These are phyloP conservation scores for Tetrapyrgos nigripes DNA, from an alignment of 1,284 basidiomycete species.

Conservation along the genomic window DNA sequence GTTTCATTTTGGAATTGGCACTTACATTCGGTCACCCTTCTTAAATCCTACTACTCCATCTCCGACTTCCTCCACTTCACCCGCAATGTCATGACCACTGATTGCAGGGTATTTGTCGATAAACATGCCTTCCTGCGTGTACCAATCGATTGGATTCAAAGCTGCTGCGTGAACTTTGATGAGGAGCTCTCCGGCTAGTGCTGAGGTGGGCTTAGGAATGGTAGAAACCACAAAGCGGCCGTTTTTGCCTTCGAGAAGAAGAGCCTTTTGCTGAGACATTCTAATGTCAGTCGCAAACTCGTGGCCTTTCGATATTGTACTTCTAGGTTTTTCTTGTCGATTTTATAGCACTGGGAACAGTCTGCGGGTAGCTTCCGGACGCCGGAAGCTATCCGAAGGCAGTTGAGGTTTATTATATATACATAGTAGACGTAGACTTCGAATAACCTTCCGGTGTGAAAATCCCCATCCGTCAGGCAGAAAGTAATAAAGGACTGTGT, in stretches of 20 bases:
- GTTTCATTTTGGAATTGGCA: too few relatives aligned
- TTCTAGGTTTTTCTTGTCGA: too few relatives aligned
- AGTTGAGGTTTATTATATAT: too few relatives aligned
- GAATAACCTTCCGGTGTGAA: too few relatives aligned
- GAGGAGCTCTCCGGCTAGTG: slow-evolving; percentile 4
- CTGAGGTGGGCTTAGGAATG: neutral
- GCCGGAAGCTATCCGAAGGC: too few relatives aligned
- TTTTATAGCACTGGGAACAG: too few relatives aligned
- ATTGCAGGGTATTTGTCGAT: slow-evolving; percentile 36
- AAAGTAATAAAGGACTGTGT: too few relatives aligned
- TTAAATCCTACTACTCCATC: slow-evolving; percentile 31
- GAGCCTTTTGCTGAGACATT: slow-evolving; percentile 9
- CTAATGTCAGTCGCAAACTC: too few relatives aligned
- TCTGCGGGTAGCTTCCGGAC: too few relatives aligned
- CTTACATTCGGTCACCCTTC: slow-evolving; percentile 9
- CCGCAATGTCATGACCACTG: slow-evolving; percentile 52
- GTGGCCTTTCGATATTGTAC: too few relatives aligned
- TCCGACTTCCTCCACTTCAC: slow-evolving; percentile 49
- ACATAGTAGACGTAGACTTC: too few relatives aligned
- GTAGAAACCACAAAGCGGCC: neutral
- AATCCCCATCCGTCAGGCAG: too few relatives aligned
- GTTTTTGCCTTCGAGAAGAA: slow-evolving; percentile 8
- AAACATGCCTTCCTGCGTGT: slow-evolving; percentile 3
- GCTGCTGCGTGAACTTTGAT: slow-evolving; percentile 19
- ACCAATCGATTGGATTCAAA: slow-evolving; percentile 11